Base-by-base conservation (phyloP, 1,139 yeast genomes). In the Geotrichum phurueaensis region DNA sequence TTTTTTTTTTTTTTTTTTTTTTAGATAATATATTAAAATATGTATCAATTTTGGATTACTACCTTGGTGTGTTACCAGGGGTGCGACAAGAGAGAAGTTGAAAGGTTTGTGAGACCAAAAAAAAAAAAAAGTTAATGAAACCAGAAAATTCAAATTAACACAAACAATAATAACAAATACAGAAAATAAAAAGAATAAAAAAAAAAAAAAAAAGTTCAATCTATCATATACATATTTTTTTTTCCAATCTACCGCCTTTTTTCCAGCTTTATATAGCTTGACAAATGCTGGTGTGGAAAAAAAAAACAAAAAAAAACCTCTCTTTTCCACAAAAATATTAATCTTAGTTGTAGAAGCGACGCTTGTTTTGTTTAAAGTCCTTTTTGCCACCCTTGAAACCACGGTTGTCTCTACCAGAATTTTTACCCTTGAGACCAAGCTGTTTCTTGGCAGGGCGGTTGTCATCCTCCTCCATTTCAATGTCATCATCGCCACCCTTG, bases 401-500 rank as follows among this genome's bases (percentile, higher is more conserved):
- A 10, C 60, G 23, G 53, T 58, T 58, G 22, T 53, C 57, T 13
- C 48, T 51, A 15, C 60, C 60, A 23, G 43, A 48, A 13, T 47
- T 45, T 39, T 58, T 58, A 1, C 45, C 45, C 54, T 58, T 58
- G 36, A 31, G 27, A 15, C 55, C 60, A 23, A 57, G 52, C 18
- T 33, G 49, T 47, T 43, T 43, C 48, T 58, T 58, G 18, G 10
- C 31, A 1, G 52, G 48, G 10, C 15, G 27, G 7, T 43, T 52
- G 43, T 51, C 60, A 22, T 58, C 63, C 51, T 64, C 68, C 12
- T 64, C 67, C 58, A 67, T 71, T 22, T 76, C 82, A 58, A 78
- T 83, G 67, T 77, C 82, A 64, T 81, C 84, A 62, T 83, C 86
- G 54, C 81, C 81, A 59, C 81, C 80, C 55, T 79, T 78, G 36